phyloP scores from a whole-genome alignment of 208 protist genomes.

The Acanthamoeba castellanii region DNA sequence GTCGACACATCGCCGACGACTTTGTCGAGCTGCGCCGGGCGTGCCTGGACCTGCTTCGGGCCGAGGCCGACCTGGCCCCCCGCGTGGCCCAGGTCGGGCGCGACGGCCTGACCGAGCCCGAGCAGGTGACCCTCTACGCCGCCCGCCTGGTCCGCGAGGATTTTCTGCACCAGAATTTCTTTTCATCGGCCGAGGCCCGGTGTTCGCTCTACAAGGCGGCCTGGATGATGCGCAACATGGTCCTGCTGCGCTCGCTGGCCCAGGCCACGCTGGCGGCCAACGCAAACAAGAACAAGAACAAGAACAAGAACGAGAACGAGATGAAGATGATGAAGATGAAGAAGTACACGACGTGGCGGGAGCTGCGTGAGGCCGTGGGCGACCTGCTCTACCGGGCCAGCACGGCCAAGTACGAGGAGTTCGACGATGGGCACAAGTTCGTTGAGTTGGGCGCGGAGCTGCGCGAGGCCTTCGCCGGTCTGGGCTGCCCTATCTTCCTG shows the following conservation, averaged over 20 bases:
- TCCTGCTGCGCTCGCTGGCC: slow-evolving; percentile 97
- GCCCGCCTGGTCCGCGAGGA: slow-evolving; percentile 99
- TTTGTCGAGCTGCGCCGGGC: slow-evolving; percentile 96
- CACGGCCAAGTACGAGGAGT: too few relatives aligned
- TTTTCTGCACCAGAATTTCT: slow-evolving; percentile 99
- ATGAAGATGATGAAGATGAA: too few relatives aligned
- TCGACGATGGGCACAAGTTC: too few relatives aligned
- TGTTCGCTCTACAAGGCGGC: slow-evolving; percentile 95
- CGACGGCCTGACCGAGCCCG: slow-evolving; percentile 98
- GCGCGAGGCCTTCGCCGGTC: too few relatives aligned
- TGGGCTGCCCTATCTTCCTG: too few relatives aligned
- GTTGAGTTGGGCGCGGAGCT: too few relatives aligned
- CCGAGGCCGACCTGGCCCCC: slow-evolving; percentile 99
- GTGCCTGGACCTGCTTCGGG: slow-evolving; percentile 97
- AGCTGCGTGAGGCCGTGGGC: too few relatives aligned
- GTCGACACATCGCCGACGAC: slow-evolving; percentile 96
- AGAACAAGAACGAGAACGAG: too few relatives aligned
- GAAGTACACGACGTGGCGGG: too few relatives aligned
- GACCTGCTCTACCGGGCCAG: too few relatives aligned
- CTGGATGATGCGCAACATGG: slow-evolving; percentile 98
- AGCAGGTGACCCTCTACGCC: slow-evolving; percentile 99
- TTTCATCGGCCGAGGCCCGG: slow-evolving; percentile 97
- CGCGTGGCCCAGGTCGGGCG: slow-evolving; percentile 99
- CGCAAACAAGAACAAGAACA: slow-evolving; percentile 93
- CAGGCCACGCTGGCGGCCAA: slow-evolving; percentile 90